Conservation (phyloP, 768 basidiomycete species). For the Asterophora parasitica region DNA sequence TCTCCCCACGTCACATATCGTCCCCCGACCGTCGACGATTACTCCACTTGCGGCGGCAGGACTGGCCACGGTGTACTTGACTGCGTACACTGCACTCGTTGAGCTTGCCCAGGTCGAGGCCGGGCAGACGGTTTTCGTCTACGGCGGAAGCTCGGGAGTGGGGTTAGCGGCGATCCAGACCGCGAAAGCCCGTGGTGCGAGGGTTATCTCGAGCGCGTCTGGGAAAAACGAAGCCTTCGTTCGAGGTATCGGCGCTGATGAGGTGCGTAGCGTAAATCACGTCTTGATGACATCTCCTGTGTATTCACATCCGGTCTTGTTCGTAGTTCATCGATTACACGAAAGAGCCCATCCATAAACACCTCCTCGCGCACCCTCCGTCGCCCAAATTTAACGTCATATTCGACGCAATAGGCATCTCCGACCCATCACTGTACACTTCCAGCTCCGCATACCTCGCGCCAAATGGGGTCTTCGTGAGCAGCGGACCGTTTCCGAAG, state of each 20-base stretch:
- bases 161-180: slow-evolving; percentile 71
- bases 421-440: slow-evolving; percentile 45
- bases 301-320: not conserved
- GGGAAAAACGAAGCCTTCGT: slow-evolving; percentile 56
- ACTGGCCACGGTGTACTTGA: slow-evolving; percentile 51
- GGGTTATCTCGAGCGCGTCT: slow-evolving; percentile 57
- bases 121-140: slow-evolving; percentile 60
- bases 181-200: slow-evolving; percentile 59
- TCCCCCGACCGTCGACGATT: slow-evolving; percentile 43
- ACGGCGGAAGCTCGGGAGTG: slow-evolving; percentile 66
- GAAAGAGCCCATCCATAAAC: slow-evolving; percentile 40
- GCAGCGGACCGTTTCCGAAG: slow-evolving; percentile 44
- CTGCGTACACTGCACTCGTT: slow-evolving; percentile 55
- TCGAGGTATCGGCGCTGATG: slow-evolving; percentile 57
- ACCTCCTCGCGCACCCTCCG: slow-evolving; percentile 41
- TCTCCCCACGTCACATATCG: slow-evolving; percentile 38
- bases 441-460: slow-evolving; percentile 49
- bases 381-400: slow-evolving; percentile 51
- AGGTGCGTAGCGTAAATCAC: slow-evolving; percentile 31
- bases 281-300: not conserved
- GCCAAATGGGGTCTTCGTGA: slow-evolving; percentile 47
- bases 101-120: slow-evolving; percentile 44
- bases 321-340: slow-evolving; percentile 60
- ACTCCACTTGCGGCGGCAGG: slow-evolving; percentile 57
- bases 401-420: slow-evolving; percentile 52